These are phyloP conservation scores for Lantana camara DNA, from an alignment of 257 asterid genomes.

Conservation along the genomic window DNA sequence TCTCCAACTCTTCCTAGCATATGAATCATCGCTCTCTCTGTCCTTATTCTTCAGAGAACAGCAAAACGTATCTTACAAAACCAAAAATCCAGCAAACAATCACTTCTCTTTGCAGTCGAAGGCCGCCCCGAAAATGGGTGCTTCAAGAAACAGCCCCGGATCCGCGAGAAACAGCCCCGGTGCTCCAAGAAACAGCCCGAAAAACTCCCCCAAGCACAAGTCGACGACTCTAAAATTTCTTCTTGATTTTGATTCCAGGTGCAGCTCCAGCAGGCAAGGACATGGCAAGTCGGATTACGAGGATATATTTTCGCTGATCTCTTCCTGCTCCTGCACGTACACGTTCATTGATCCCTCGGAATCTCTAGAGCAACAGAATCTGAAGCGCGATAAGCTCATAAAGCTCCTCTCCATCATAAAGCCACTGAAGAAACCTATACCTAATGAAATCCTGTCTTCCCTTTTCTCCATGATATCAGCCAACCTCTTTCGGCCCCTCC, in stretches of 20 bases:
- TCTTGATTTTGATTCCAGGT: slow-evolving; percentile 58
- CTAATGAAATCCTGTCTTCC: slow-evolving; percentile 42
- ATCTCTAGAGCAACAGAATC: slow-evolving; percentile 56
- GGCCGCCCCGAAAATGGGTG: neutral
- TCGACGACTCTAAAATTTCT: slow-evolving; percentile 51
- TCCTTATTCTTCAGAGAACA: slow-evolving; percentile 19
- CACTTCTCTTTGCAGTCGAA: slow-evolving; percentile 26
- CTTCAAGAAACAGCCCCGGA: neutral
- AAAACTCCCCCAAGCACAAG: slow-evolving; percentile 43
- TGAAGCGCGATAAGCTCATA: slow-evolving; percentile 62
- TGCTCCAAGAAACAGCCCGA: slow-evolving; percentile 47
- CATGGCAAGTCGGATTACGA: slow-evolving; percentile 36
- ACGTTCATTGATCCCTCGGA: slow-evolving; percentile 66
- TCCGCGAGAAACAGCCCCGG: slow-evolving; percentile 25
- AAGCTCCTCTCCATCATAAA: slow-evolving; percentile 51
- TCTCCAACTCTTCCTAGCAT: slow-evolving; percentile 34
- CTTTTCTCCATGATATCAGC: slow-evolving; percentile 58
- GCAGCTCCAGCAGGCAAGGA: slow-evolving; percentile 30
- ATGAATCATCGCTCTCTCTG: slow-evolving; percentile 32
- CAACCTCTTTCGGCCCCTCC: slow-evolving; percentile 72
- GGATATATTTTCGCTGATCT: slow-evolving; percentile 46
- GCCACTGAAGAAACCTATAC: slow-evolving; percentile 35
- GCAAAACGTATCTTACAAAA: slow-evolving; percentile 11
- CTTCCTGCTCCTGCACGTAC: slow-evolving; percentile 53
- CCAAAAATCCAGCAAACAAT: slow-evolving; percentile 20